Conservation (phyloP, 1,284 basidiomycete genomes). For the Rhodotorula sp. region DNA sequence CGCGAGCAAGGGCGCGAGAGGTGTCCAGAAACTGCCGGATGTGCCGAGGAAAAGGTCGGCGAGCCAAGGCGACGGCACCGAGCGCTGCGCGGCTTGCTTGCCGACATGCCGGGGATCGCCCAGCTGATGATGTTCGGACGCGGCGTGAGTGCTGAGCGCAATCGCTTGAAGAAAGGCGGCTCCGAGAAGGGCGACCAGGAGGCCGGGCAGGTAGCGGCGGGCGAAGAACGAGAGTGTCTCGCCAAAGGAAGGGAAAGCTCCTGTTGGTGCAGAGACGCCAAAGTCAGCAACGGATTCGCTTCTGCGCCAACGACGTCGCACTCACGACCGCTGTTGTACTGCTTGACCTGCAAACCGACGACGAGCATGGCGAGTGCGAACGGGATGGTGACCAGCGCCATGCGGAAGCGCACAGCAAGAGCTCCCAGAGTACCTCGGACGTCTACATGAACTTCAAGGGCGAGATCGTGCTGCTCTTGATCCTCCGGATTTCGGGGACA, state of each 20-base stretch:
- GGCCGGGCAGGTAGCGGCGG: conserved; percentile 8
- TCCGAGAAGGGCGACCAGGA: conserved; percentile 18
- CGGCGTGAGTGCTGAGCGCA: conserved; percentile 13
- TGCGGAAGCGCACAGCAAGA: conserved; percentile 40
- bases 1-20: conserved; percentile 25
- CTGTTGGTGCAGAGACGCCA: not conserved
- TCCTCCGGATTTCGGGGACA: conserved; percentile 14
- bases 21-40: conserved; percentile 28
- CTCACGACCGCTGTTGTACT: conserved; percentile 35
- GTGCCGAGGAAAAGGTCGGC: conserved; percentile 39
- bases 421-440: conserved; percentile 31
- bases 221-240: conserved; percentile 17
- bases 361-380: conserved; percentile 38
- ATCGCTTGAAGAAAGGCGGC: conserved; percentile 28
- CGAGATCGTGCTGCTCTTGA: not conserved
- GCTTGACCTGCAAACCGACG: conserved; percentile 27
- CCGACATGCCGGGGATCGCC: not conserved
- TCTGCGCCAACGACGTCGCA: not conserved
- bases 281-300: not conserved
- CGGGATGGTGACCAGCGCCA: conserved; percentile 42
- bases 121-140: not conserved
- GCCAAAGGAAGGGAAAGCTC: conserved; percentile 25
- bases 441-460: conserved; percentile 38
- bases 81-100: not conserved
- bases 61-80: conserved; percentile 31